phyloP scores from a whole-genome alignment of 2,329 filamentous ascomycete genomes.

The Cordyceps militaris region DNA sequence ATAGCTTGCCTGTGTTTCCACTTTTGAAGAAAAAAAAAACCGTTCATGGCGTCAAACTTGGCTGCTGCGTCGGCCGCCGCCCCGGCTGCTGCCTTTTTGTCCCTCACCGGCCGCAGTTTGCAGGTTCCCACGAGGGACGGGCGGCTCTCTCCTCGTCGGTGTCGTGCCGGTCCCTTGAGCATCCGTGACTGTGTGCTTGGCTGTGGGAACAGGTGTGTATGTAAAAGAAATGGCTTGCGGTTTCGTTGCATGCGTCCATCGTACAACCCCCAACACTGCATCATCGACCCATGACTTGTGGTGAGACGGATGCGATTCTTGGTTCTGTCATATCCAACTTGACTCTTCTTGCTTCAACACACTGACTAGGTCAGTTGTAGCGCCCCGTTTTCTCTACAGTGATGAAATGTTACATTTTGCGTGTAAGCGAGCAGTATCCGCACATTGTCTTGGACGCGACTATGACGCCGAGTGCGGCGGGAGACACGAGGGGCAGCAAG shows the following conservation, averaged over 20 bases:
- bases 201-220: conserved; percentile 2
- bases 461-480: neutral
- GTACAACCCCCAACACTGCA: neutral
- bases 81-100: neutral
- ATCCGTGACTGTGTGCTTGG: conserved; percentile 2
- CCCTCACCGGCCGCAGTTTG: neutral
- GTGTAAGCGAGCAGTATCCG: neutral
- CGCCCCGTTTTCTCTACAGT: neutral
- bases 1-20: neutral
- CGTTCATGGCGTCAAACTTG: neutral
- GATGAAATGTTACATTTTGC: neutral
- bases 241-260: neutral
- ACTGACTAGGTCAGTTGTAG: neutral
- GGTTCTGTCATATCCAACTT: neutral
- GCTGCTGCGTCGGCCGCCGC: neutral
- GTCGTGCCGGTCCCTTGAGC: conserved; percentile 6
- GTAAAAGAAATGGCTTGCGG: neutral
- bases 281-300: neutral
- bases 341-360: too few relatives aligned
- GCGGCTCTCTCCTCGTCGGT: conserved; percentile 12
- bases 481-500: neutral
- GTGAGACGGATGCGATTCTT: neutral
- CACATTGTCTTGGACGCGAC: neutral
- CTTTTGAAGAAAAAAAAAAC: neutral
- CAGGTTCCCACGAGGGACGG: conserved; percentile 2